Percentiles rank a stretch among this genome's conserved stretches.
Evolutionary conservation across 768 basidiomycete genomes (phyloP).

Genomic region (Tricholoma bakamatsutake): DNA sequence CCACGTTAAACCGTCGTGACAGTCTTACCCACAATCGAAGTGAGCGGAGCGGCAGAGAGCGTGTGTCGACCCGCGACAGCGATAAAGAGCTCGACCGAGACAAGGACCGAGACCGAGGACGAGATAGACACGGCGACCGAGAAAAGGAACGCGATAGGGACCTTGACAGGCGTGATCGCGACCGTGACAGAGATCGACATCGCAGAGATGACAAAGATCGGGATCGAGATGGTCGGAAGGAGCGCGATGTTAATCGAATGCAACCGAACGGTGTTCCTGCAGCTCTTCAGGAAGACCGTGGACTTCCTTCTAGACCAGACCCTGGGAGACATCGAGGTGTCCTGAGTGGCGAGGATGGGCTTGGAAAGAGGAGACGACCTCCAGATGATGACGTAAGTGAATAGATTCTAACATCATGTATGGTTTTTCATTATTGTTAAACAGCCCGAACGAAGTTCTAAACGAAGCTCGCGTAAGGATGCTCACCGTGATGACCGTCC

Average conservation of each 20-base stretch:
- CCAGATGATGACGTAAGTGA: constrained; percentile 68
- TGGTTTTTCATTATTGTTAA: constrained; percentile 9
- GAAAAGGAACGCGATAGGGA: constrained; percentile 57
- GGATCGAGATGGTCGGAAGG: constrained; percentile 58
- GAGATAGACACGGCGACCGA: constrained; percentile 46
- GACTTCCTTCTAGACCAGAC: constrained; percentile 55
- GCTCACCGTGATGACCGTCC: constrained; percentile 69
- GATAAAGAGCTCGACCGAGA: constrained; percentile 45
- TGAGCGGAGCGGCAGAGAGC: constrained; percentile 42
- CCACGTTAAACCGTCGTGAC: constrained; percentile 37
- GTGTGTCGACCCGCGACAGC: constrained; percentile 30
- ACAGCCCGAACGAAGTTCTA: constrained; percentile 70
- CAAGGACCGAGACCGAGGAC: constrained; percentile 38
- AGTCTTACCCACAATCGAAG: constrained; percentile 47
- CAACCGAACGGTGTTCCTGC: constrained; percentile 26
- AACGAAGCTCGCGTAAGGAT: constrained; percentile 78
- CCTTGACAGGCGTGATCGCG: constrained; percentile 40
- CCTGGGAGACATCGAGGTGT: constrained; percentile 46
- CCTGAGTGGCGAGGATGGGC: constrained; percentile 50
- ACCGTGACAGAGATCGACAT: constrained; percentile 45
- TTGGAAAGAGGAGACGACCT: constrained; percentile 67
- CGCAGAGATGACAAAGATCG: constrained; percentile 59
- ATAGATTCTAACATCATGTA: constrained; percentile 1
- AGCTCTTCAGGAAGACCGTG: constrained; percentile 43
- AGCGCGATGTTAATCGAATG: constrained; percentile 43